Base-by-base conservation (phyloP, 805 yeast species). In the Kazachstania bromeliacearum region DNA sequence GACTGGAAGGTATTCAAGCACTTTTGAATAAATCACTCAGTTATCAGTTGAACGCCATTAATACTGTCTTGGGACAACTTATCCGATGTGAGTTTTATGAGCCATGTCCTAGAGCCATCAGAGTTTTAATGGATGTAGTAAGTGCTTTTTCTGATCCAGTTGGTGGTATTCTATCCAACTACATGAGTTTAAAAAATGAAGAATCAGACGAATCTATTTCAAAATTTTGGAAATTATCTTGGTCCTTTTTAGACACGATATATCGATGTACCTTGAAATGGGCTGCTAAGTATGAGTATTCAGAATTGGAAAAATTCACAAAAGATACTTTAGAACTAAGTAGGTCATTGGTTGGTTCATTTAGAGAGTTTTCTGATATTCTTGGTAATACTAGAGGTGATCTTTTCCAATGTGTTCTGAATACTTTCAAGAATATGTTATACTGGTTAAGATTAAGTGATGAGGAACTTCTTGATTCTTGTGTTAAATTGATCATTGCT, bases 381-480 rank as follows among this genome's bases (percentile, higher is more conserved):
- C 57, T 68, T 6, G 47, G 52, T 16, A 55, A 64, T 0, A 57
- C 58, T 5, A 44, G 47, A 22, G 47, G 46, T 4, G 55, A 59
- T 14, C 51, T 81, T n/a, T 69, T 80, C 38, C 54, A 62, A 7
- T 68, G 68, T 18, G 68, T 82, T 23, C 66, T 82, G 52, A 60
- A 64, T n/a, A 74, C 92, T 0, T 73, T 88, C 41, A 68, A 68
- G 10, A 66, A 76, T 36, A 77, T 84, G 66, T 67, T 84, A 23
- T 78, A 76, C 27, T 83, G 96, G 94, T 65, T 89, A 20, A 68
- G 92, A 40, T 64, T 89, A 32, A 85, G 89, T 40, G 96, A 88
- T 57, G 65, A 73, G 5, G 81, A 85, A 2, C 63, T 89, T 31
- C 41, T 59, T 15, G 64, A 59, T 18, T 71, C 85, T 1, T 85